Evolutionary conservation across 1,139 yeast species (phyloP).

Genomic region (Kurtzmaniella quercitrusa): DNA sequence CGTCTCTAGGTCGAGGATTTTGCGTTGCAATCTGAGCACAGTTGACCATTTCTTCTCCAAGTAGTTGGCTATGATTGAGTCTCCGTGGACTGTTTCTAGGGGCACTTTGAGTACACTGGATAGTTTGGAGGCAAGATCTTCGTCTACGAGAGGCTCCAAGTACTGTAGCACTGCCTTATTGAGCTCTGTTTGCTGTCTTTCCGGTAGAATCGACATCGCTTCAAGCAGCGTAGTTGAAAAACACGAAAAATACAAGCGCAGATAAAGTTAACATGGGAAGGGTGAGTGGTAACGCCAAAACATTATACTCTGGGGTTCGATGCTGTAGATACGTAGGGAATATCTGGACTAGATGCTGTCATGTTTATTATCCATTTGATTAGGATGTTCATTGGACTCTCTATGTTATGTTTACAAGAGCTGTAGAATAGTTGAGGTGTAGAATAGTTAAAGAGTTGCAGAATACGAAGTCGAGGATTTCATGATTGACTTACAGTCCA

Average conservation of each 20-base stretch:
- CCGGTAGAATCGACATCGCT: constrained; percentile 31
- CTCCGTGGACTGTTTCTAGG: constrained; percentile 8
- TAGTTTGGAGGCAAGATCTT: constrained; percentile 11
- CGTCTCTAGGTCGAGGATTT: constrained; percentile 55
- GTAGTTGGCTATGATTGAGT: constrained; percentile 40
- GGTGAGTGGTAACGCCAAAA: too few relatives aligned
- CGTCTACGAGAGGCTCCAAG: constrained; percentile 30
- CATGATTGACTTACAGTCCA: too few relatives aligned
- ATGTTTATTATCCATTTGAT: too few relatives aligned
- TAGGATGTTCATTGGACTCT: too few relatives aligned
- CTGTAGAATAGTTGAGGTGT: too few relatives aligned
- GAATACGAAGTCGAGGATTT: background rate
- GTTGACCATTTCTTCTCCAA: constrained; percentile 89
- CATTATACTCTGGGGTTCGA: too few relatives aligned
- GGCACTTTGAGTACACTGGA: constrained; percentile 14
- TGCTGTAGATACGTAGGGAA: too few relatives aligned
- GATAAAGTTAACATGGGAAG: background rate
- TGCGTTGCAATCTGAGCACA: constrained; percentile 72
- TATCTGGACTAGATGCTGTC: too few relatives aligned
- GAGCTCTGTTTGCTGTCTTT: constrained; percentile 50
- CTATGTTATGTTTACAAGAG: too few relatives aligned
- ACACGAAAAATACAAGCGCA: background rate
- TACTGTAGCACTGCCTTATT: constrained; percentile 56
- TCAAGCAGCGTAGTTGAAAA: background rate
- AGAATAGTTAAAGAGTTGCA: background rate